Evolutionary conservation across 768 basidiomycete genomes (phyloP).

Genomic region (Coprinopsis cinerea): DNA sequence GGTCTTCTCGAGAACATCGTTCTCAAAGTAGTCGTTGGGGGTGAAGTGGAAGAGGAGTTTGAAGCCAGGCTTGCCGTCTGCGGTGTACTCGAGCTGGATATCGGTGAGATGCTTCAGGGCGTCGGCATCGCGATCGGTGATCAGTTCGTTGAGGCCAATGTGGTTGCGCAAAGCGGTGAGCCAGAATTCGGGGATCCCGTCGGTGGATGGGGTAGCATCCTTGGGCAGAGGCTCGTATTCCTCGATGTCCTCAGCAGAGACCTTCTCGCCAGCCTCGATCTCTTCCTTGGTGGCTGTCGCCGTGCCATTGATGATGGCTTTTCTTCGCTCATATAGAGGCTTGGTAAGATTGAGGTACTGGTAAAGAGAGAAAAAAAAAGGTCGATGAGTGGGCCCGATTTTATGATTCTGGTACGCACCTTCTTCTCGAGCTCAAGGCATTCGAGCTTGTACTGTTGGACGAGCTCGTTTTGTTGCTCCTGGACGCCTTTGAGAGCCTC

Average conservation of each 20-base stretch:
- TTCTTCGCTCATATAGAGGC: slow-evolving; percentile 84
- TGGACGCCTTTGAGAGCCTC: slow-evolving; percentile 95
- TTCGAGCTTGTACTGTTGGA: slow-evolving; percentile 92
- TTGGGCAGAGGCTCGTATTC: slow-evolving; percentile 59
- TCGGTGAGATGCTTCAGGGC: slow-evolving; percentile 83
- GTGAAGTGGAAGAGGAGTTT: slow-evolving; percentile 80
- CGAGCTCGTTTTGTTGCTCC: slow-evolving; percentile 83
- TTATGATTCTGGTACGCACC: too few relatives aligned
- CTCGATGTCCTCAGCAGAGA: slow-evolving; percentile 6
- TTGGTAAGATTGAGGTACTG: slow-evolving; percentile 73
- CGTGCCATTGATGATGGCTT: slow-evolving; percentile 76
- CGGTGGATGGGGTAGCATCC: slow-evolving; percentile 35
- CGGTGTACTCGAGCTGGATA: slow-evolving; percentile 73
- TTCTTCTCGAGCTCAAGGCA: slow-evolving; percentile 95
- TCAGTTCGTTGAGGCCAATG: slow-evolving; percentile 74
- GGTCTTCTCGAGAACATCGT: slow-evolving; percentile 81
- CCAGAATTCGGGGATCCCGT: slow-evolving; percentile 93
- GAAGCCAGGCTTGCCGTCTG: slow-evolving; percentile 79
- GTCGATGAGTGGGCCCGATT: too few relatives aligned
- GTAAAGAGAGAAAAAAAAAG: too few relatives aligned
- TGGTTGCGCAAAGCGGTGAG: slow-evolving; percentile 94
- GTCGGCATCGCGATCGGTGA: slow-evolving; percentile 87
- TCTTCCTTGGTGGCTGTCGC: slow-evolving; percentile 73
- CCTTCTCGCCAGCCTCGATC: slow-evolving; percentile 71
- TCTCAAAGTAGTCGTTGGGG: slow-evolving; percentile 84